Conservation (phyloP, 2,329 filamentous ascomycete species). For the Alternaria sp. region DNA sequence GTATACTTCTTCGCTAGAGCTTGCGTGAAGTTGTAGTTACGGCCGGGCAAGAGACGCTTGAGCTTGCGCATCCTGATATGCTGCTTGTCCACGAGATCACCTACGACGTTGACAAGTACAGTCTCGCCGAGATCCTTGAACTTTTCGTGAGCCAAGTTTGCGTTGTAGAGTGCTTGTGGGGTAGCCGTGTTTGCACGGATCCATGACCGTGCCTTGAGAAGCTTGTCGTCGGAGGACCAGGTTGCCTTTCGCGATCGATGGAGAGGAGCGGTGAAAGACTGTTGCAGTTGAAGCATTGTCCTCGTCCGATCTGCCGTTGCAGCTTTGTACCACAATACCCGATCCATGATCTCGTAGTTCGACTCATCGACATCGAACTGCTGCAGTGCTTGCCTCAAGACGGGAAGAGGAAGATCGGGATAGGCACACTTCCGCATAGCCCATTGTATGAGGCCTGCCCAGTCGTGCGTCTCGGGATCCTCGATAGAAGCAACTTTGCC, state of each 20-base stretch:
- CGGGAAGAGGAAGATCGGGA: conserved; percentile 34
- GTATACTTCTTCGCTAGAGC: conserved; percentile 64
- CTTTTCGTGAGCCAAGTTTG: conserved; percentile 49
- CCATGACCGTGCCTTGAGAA: conserved; percentile 52
- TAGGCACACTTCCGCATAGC: conserved; percentile 56
- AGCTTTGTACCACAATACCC: conserved; percentile 35
- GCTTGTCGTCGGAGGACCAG: conserved; percentile 11
- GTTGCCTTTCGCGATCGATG: conserved; percentile 13
- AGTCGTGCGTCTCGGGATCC: conserved; percentile 70
- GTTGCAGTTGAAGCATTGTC: conserved; percentile 32
- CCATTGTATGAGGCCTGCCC: conserved; percentile 72
- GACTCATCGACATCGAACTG: conserved; percentile 37
- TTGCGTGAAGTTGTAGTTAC: conserved; percentile 69
- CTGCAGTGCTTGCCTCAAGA: conserved; percentile 24
- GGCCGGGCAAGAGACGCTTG: conserved; percentile 61
- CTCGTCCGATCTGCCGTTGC: conserved; percentile 31
- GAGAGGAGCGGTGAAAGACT: conserved; percentile 33
- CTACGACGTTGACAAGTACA: conserved; percentile 56
- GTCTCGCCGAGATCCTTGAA: conserved; percentile 43
- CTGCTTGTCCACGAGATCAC: conserved; percentile 59
- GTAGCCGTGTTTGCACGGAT: conserved; percentile 55
- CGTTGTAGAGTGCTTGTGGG: conserved; percentile 49
- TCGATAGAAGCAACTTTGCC: conserved; percentile 67
- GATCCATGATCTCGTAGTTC: conserved; percentile 32
- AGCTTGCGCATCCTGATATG: conserved; percentile 68